Base-by-base conservation (phyloP, 805 yeast species). In the Sungouiozyma ichnusensis region DNA sequence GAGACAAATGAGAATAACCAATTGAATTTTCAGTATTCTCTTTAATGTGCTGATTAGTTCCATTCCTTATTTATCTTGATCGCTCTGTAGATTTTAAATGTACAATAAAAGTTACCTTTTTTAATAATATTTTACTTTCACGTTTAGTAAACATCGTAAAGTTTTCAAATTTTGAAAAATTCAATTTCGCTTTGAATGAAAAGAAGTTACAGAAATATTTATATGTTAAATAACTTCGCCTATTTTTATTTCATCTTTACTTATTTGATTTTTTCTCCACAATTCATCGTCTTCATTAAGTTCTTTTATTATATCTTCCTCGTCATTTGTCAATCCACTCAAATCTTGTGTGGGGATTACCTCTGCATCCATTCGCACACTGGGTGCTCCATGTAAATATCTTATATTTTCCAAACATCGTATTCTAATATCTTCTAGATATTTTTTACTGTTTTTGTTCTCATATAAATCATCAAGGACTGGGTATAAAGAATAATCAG, bases 401-500 rank as follows among this genome's bases (percentile, higher is more conserved):
- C 97, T 64, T 38, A 90, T 66, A 57, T 84, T 86, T 62, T 90
- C 96, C 52, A 88, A 60, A 20, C 86, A 74, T 48, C 83, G 80
- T 43, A 76, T 76, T 51, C 78, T 73, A 31, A 90, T 77, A 54
- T 81, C 77, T 51, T 92, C 96, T 42, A 92, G 68, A 55, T 85
- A 86, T 58, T 81, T 81, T 48, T 80, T 81, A 16, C 85, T 70
- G 62, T 90, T 90, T 55, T 82, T 84, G 64, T 90, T 90, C 51
- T 88, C 96, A 27, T 86, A 71, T 40, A 83, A 67, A 49, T 82
- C 86, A 38, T 82, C 81, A n/a, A 83, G 60, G 33, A 73, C 74
- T 16, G 97, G 97, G 60, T 86, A 95, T 45, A 92, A 67, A 18
- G 92, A 77, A 62, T 76, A 83, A 63, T 92, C 97, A 0, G 97